Conservation (phyloP, 1,284 basidiomycete genomes). For the Lignosus rhinocerotis region DNA sequence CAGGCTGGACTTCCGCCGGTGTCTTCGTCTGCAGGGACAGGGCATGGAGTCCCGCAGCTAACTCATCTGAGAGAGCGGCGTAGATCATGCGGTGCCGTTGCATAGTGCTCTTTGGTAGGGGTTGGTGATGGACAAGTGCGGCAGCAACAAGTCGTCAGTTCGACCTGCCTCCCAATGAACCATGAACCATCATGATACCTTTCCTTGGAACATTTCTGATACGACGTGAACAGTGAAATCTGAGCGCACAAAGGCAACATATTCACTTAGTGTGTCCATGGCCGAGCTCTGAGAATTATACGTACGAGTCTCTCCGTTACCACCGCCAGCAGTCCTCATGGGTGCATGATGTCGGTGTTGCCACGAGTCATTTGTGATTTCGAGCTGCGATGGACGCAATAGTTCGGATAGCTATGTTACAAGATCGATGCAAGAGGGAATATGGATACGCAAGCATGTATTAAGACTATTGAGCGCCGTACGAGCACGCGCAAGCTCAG, state of each 20-base stretch:
- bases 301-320: slow-evolving; percentile 72
- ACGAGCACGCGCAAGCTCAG: slow-evolving; percentile 1
- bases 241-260: slow-evolving; percentile 30
- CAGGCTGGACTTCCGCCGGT: slow-evolving; percentile 45
- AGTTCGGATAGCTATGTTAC: slow-evolving; percentile 51
- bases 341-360: slow-evolving; percentile 76
- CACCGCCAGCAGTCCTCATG: slow-evolving; percentile 66
- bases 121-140: neutral
- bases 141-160: slow-evolving; percentile 13
- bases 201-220: slow-evolving; percentile 69
- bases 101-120: slow-evolving; percentile 56
- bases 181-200: slow-evolving; percentile 44
- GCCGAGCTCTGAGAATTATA: slow-evolving; percentile 24
- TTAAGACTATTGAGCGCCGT: neutral
- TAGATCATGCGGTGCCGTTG: slow-evolving; percentile 80
- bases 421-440: neutral
- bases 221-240: slow-evolving; percentile 76
- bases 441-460: slow-evolving; percentile 1
- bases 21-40: slow-evolving; percentile 77
- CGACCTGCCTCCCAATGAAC: neutral
- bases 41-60: slow-evolving; percentile 70
- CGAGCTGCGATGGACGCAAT: slow-evolving; percentile 58
- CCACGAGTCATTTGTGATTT: slow-evolving; percentile 74
- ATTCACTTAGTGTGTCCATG: slow-evolving; percentile 3
- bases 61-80: slow-evolving; percentile 65